phyloP scores from a whole-genome alignment of 2,329 filamentous ascomycete species.

The Claviceps cyperi region DNA sequence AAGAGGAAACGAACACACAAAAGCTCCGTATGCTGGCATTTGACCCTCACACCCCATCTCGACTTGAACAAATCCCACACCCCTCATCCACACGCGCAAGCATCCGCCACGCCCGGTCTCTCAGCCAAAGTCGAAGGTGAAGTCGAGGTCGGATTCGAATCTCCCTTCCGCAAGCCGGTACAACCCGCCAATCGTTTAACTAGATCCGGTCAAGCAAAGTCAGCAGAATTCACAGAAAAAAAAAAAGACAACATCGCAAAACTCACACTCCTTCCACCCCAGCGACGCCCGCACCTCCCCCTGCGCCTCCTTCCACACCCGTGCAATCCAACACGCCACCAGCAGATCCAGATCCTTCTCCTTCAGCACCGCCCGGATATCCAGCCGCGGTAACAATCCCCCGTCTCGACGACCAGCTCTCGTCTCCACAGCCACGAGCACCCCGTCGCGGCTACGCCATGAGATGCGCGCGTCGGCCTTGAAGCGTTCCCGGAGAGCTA shows the following conservation, averaged over 20 bases:
- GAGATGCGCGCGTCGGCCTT: conserved; percentile 11
- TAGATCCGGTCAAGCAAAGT: too few relatives aligned
- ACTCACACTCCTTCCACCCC: conserved; percentile 13
- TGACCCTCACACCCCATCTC: too few relatives aligned
- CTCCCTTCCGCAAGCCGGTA: too few relatives aligned
- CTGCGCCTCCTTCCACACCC: conserved; percentile 14
- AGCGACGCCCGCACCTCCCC: conserved; percentile 11
- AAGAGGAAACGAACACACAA: too few relatives aligned
- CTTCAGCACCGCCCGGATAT: conserved; percentile 9
- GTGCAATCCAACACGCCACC: conserved; percentile 16
- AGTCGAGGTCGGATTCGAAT: too few relatives aligned
- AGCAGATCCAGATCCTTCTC: conserved; percentile 16
- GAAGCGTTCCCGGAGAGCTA: conserved; percentile 9
- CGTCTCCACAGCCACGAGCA: conserved; percentile 14
- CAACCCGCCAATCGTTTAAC: too few relatives aligned
- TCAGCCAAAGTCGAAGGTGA: too few relatives aligned
- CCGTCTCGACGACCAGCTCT: conserved; percentile 9
- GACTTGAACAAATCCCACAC: too few relatives aligned
- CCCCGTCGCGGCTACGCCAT: conserved; percentile 13
- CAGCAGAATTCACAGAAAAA: too few relatives aligned
- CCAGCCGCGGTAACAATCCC: conserved; percentile 10
- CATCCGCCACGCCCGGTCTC: too few relatives aligned
- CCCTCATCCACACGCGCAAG: too few relatives aligned
- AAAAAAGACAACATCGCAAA: background rate
- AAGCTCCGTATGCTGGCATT: too few relatives aligned